Evolutionary conservation across 129 eudicot species (phyloP), one percentile per base, ranked within the genome.

Genomic region (Flaveria ramosissima): DNA sequence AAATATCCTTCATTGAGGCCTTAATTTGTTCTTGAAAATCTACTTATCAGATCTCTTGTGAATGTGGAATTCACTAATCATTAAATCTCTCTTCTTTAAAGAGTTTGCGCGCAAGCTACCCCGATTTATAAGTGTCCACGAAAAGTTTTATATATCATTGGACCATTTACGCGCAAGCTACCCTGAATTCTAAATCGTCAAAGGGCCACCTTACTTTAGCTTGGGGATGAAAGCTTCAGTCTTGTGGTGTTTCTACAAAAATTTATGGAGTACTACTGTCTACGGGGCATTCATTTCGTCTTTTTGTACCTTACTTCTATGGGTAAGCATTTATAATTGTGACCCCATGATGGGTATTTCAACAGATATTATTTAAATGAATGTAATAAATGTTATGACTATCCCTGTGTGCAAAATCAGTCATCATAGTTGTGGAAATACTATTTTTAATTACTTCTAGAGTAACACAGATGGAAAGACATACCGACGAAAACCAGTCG

Each of bases 301-400:
- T 26, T 60, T 60, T 4, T 24, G 67, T 60, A 63, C 45, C 45
- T 27, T 62, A 9, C 7, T 60, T 60, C 11, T 21, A 23, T 60
- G 36, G 16, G 24, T 8, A 23, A 60, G 66, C 66, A 63, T 12
- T 63, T 3, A 45, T 45, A 11, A 63, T 27, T 63, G 68, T 62
- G 68, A 30, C 45, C 68, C 45, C 68, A 63, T 63, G 9, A 63
- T 57, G 68, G 67, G 67, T 60, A 60, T 20, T 14, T 61, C 10
- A 61, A 61, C 19, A 9, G 13, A 21, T 63, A 63, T 63, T 30
- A 63, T 15, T 15, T 63, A 46, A 63, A 63, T 6, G 13, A 27
- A 63, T 14, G 20, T 63, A 63, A 63, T 63, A 43, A 63, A 30
- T 63, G 45, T 30, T 13, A 27, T 30, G 20, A 63, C 68, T 15